phyloP scores from a whole-genome alignment of 2,329 filamentous ascomycete genomes.

The Aspergillus ustus region DNA sequence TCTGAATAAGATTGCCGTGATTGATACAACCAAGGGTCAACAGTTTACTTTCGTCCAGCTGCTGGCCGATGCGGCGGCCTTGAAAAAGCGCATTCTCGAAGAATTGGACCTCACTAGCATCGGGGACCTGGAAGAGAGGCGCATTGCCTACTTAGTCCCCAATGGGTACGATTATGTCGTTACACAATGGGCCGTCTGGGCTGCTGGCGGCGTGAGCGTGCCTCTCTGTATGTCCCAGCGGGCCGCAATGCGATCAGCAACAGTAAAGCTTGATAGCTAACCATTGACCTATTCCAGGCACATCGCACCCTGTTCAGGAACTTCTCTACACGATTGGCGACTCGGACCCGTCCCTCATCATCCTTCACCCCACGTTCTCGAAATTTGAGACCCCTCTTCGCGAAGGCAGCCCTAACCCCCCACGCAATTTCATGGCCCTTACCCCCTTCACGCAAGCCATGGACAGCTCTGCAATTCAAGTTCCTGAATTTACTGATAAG shows the following conservation, averaged over 20 bases:
- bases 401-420: conserved; percentile 28
- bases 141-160: conserved; percentile 45
- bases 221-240: conserved; percentile 45
- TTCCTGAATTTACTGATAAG: conserved; percentile 39
- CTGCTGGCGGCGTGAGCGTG: conserved; percentile 49
- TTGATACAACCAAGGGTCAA: conserved; percentile 44
- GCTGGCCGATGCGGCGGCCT: conserved; percentile 41
- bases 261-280: background rate
- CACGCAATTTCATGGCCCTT: conserved; percentile 38
- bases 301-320: conserved; percentile 48
- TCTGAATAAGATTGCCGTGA: conserved; percentile 42
- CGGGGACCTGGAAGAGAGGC: conserved; percentile 42
- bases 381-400: conserved; percentile 38
- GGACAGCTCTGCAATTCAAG: conserved; percentile 20
- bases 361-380: conserved; percentile 46
- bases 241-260: background rate
- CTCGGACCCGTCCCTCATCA: conserved; percentile 48
- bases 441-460: conserved; percentile 26
- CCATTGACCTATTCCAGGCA: conserved; percentile 30
- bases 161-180: conserved; percentile 50
- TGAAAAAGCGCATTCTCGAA: conserved; percentile 44
- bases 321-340: conserved; percentile 48
- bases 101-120: conserved; percentile 29
- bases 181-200: conserved; percentile 51
- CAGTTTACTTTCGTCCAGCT: conserved; percentile 48